Base-by-base conservation (phyloP, 202 grass and related monocot species). In the Schoenoplectus triqueter region DNA sequence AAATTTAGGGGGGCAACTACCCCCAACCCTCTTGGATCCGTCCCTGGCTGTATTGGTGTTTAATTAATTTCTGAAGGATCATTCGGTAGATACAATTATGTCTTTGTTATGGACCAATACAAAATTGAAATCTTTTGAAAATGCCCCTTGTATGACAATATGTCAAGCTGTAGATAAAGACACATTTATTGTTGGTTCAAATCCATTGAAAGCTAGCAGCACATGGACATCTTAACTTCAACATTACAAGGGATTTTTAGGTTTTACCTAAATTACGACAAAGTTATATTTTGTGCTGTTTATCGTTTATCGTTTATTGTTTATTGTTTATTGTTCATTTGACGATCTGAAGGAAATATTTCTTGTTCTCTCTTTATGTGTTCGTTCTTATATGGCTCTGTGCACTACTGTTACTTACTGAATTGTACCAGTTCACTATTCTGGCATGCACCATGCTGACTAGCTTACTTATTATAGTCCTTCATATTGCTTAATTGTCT, bases 141-240 rank as follows among this genome's bases (percentile, higher is more conserved):
- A 52, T 47, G n/a, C 17, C 4, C 14, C 10, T 56, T 22, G 4
- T 57, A 77, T 15, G 20, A 40, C 8, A 77, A 77, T 39, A 39
- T 55, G 4, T 40, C 18, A 55, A 21, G 49, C 19, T 77, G 10
- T 57, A 40, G 18, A 47, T 74, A 13, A 51, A 74, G 17, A 48
- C 49, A 66, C 44, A 66, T 81, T 81, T 81, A 66, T 81, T 50
- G 55, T 66, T 3, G 60, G 39, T 80, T 66, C 62, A 65, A 66
- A 82, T 82, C 4, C 42, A 41, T 61, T 6, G 9, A 45, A 79
- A 79, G 19, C 39, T 47, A 60, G 8, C 78, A 81, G 13, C 3
- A 42, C n/a, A 7, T 61, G 41, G 54, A 61, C 52, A 80, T 80
- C 51, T 48, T 81, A 64, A 15, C 40, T 21, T 66, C 46, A 81